phyloP scores from a whole-genome alignment of 441 rosid genomes.

The Gossypium laxum region DNA sequence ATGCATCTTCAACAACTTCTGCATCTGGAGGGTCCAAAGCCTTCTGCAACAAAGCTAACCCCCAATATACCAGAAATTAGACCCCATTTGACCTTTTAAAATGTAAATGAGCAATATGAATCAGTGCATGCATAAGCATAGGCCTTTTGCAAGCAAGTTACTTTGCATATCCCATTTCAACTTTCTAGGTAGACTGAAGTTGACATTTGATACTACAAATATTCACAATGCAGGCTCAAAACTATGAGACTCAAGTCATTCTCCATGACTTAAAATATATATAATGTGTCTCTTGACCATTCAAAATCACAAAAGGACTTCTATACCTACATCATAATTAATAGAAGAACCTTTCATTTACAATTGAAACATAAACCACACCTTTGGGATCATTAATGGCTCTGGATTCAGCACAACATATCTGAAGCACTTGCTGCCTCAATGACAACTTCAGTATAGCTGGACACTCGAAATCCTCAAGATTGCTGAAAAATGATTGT shows the following conservation, averaged over 20 bases:
- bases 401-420: conserved; percentile 75
- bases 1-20: conserved; percentile 63
- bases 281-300: neutral
- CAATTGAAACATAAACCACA: conserved; percentile 24
- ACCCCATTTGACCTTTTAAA: neutral
- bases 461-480: conserved; percentile 63
- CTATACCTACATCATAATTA: neutral
- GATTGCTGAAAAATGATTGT: conserved; percentile 54
- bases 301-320: neutral
- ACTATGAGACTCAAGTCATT: neutral
- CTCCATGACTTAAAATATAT: neutral
- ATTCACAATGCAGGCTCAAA: neutral
- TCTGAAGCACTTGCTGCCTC: conserved; percentile 73
- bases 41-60: conserved; percentile 66
- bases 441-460: conserved; percentile 65
- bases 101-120: neutral
- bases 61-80: conserved; percentile 24
- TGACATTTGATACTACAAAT: neutral
- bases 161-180: neutral
- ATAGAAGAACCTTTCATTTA: neutral
- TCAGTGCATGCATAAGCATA: neutral
- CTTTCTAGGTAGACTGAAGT: neutral
- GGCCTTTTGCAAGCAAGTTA: neutral
- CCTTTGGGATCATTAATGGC: conserved; percentile 81
- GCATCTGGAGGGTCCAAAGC: conserved; percentile 77